These are phyloP conservation scores for Cylindrotheca closterium DNA, from an alignment of 108 stramenopile species.

Conservation along the genomic window DNA sequence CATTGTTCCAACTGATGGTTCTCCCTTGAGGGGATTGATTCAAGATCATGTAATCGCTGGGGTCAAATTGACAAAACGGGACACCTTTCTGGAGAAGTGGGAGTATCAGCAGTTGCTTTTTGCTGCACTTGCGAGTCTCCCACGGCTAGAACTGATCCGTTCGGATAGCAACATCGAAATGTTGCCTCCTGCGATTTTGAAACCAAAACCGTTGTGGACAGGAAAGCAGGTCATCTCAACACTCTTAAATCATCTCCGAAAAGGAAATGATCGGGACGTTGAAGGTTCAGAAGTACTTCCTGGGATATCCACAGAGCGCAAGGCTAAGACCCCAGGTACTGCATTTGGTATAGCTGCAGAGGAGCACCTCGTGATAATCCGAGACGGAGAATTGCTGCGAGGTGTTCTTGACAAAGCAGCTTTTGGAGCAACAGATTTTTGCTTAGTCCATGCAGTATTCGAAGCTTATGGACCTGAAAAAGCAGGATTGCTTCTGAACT, in stretches of 20 bases:
- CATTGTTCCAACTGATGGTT: constrained; percentile 96
- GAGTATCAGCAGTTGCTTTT: constrained; percentile 96
- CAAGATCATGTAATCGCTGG: constrained; percentile 99
- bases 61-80: constrained; percentile 92
- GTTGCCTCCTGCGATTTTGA: constrained; percentile 92
- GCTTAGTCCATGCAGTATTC: constrained; percentile 94
- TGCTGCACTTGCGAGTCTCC: constrained; percentile 85
- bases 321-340: constrained; percentile 88
- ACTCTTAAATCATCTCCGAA: constrained; percentile 71
- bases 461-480: constrained; percentile 94
- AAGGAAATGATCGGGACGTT: constrained; percentile 75
- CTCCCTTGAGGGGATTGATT: constrained; percentile 97
- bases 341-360: constrained; percentile 87
- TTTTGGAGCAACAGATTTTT: constrained; percentile 93
- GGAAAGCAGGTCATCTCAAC: constrained; percentile 97
- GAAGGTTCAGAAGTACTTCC: constrained; percentile 44
- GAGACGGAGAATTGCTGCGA: constrained; percentile 89
- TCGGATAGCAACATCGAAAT: constrained; percentile 77
- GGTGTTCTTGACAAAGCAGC: constrained; percentile 98
- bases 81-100: constrained; percentile 91
- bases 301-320: constrained; percentile 86
- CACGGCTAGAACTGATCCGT: constrained; percentile 86
- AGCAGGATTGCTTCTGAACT: constrained; percentile 87
- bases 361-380: constrained; percentile 91
- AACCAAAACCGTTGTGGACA: constrained; percentile 93